These are phyloP conservation scores for Ambrosia hybrid DNA, from an alignment of 140 eudicot species.

Conservation along the genomic window DNA sequence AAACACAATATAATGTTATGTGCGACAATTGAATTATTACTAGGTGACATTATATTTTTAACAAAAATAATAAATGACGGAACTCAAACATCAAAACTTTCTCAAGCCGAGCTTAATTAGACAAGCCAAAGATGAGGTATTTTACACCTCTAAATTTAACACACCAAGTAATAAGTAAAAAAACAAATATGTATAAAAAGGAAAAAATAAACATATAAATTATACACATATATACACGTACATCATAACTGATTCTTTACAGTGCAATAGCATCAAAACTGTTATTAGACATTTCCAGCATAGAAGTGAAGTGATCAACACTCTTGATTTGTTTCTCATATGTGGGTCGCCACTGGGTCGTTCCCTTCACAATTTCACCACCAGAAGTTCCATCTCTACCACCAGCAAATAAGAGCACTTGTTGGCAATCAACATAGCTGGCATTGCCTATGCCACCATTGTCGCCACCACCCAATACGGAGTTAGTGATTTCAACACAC, in stretches of 20 bases:
- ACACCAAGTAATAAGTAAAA: too few species aligned
- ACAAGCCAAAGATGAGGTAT: too few species aligned
- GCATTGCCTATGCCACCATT: constrained; percentile 26
- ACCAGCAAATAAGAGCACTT: constrained; percentile 64
- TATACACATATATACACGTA: constrained; percentile 14
- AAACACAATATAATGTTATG: too few species aligned
- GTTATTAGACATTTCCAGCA: constrained; percentile 24
- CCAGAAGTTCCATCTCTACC: constrained; percentile 39
- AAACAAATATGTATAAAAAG: background rate
- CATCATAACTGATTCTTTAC: constrained; percentile 13
- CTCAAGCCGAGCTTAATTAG: too few species aligned
- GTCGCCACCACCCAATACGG: constrained; percentile 39
- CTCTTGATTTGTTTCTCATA: constrained; percentile 27
- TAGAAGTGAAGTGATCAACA: too few species aligned
- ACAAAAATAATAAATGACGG: too few species aligned
- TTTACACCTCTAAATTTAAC: too few species aligned
- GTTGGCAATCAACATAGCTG: constrained; percentile 75
- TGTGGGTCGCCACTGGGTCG: constrained; percentile 83
- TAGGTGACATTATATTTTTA: too few species aligned
- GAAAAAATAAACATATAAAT: constrained; percentile 5
- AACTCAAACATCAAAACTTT: too few species aligned
- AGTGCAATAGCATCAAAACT: constrained; percentile 18
- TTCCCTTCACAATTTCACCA: constrained; percentile 82
- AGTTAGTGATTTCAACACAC: constrained; percentile 81
- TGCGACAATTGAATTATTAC: too few species aligned